Conservation (phyloP, 306 rosid genomes). For the Malus asiatica region DNA sequence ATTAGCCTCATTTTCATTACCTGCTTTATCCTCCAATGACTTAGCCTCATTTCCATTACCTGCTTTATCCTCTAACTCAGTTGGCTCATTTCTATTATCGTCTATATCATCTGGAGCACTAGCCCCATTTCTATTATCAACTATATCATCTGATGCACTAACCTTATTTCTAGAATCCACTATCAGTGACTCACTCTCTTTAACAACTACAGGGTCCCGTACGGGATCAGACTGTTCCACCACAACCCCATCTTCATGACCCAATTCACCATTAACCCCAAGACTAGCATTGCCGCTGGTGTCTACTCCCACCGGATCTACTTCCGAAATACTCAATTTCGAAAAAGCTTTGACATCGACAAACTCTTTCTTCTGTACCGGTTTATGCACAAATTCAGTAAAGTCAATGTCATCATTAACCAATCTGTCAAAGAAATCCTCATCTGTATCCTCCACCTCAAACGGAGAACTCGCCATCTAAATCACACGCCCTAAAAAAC, state of each 20-base stretch:
- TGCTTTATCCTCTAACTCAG: background rate
- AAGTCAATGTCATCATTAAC: conserved; percentile 49
- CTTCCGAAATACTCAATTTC: conserved; percentile 34
- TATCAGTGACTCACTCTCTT: background rate
- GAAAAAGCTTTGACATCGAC: conserved; percentile 38
- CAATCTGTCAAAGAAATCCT: conserved; percentile 73
- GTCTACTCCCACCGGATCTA: conserved; percentile 19
- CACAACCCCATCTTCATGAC: background rate
- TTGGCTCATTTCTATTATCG: background rate
- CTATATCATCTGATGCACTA: background rate
- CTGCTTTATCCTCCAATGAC: background rate
- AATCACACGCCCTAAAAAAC: conserved; percentile 11
- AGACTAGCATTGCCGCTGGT: conserved; percentile 12
- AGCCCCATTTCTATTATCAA: background rate
- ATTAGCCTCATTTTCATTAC: background rate
- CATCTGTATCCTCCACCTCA: conserved; percentile 66
- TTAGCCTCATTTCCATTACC: background rate
- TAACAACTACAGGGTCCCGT: background rate
- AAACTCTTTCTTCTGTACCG: conserved; percentile 25
- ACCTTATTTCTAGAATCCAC: background rate
- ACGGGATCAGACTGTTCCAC: background rate
- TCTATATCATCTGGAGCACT: background rate
- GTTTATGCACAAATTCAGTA: conserved; percentile 6
- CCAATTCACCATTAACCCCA: conserved; percentile 11
- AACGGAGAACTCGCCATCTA: conserved; percentile 60